Conservation (phyloP, 805 yeast species). For the Candida coquimbonensis region DNA sequence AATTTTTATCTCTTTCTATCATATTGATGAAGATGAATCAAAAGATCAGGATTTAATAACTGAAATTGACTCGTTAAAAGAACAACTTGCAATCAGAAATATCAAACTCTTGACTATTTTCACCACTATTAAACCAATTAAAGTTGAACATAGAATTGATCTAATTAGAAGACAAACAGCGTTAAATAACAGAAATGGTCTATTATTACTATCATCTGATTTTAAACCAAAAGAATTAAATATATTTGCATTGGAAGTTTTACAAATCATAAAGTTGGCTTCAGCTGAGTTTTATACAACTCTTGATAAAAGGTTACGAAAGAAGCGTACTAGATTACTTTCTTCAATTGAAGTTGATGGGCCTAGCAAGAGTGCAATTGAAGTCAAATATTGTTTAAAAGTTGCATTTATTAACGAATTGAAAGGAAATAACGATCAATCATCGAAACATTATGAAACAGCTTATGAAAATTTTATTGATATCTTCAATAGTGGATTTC, state of each 20-base stretch:
- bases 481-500: constrained; percentile 27
- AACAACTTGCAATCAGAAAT: constrained; percentile 23
- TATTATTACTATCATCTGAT: constrained; percentile 33
- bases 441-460: constrained; percentile 44
- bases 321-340: constrained; percentile 26
- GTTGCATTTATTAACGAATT: constrained; percentile 44
- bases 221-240: constrained; percentile 32
- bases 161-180: constrained; percentile 35
- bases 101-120: constrained; percentile 27
- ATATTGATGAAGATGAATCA: constrained; percentile 27
- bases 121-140: constrained; percentile 17
- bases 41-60: constrained; percentile 29
- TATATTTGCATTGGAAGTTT: constrained; percentile 31
- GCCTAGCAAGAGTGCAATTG: constrained; percentile 8
- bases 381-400: constrained; percentile 44
- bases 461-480: constrained; percentile 46
- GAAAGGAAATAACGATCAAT: constrained; percentile 38
- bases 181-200: constrained; percentile 37
- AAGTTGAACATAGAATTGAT: constrained; percentile 29
- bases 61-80: constrained; percentile 31
- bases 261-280: constrained; percentile 33
- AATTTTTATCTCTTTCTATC: constrained; percentile 38
- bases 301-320: constrained; percentile 34
- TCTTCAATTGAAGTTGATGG: constrained; percentile 1
- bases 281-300: constrained; percentile 38